A percentile compares a stretch with the other conserved stretches of the same genome.
Evolutionary conservation across 306 rosid genomes (phyloP).

Genomic region (Cucumis sativus): Cucumber_9930_V3 NC_026657.2:32218501-32219000

Average conservation of each 20-base stretch:
- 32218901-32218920: background rate
- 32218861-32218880: background rate
- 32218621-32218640: background rate
- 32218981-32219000: too few relatives aligned
- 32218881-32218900: background rate
- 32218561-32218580: background rate
- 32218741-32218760: background rate
- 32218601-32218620: background rate
- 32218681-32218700: background rate
- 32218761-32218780: background rate
- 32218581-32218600: background rate
- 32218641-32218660: too few relatives aligned
- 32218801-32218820: background rate
- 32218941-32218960: background rate
- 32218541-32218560: background rate
- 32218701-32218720: background rate
- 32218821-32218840: background rate
- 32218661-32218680: background rate
- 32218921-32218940: background rate
- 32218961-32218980: background rate
- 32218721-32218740: background rate
- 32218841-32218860: background rate
- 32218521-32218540: too few relatives aligned
- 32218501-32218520: too few relatives aligned
- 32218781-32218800: background rate